A percentile compares a stretch with the other conserved stretches of the same genome.
phyloP scores from a whole-genome alignment of 495 filamentous ascomycete species.

The Penicillium parvum region DNA sequence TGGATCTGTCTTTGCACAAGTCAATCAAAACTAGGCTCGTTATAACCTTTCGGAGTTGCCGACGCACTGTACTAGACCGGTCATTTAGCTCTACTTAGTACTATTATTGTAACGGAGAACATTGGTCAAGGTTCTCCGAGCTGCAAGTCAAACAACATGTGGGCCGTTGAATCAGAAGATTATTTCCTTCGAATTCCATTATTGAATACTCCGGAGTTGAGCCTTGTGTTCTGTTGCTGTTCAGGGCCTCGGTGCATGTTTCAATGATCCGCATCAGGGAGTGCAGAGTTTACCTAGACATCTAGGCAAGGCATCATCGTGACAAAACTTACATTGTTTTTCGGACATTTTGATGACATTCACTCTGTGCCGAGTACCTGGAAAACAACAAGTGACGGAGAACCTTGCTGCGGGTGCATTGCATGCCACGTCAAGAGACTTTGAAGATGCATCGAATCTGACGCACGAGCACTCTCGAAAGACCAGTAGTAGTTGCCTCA shows the following conservation, averaged over 20 bases:
- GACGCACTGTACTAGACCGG: no score
- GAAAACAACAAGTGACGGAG: no score
- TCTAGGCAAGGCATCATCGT: slow-evolving; percentile 1
- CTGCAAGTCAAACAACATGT: slow-evolving; percentile 18
- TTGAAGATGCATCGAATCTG: slow-evolving; percentile 1
- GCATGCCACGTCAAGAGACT: not conserved
- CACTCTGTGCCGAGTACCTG: no score
- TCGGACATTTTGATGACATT: not conserved
- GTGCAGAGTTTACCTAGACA: not conserved
- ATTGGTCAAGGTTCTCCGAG: slow-evolving; percentile 10
- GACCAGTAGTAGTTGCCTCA: no score
- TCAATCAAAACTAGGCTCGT: no score
- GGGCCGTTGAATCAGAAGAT: slow-evolving; percentile 3
- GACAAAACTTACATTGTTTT: not conserved
- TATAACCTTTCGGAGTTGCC: not conserved
- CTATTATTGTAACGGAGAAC: slow-evolving; percentile 17
- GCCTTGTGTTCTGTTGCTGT: no score
- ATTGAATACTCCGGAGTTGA: no score
- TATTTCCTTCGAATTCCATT: no score
- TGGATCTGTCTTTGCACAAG: no score
- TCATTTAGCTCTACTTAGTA: no score
- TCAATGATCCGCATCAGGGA: not conserved
- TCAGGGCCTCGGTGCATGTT: not conserved
- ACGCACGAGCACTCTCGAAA: no score
- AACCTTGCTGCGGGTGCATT: no score